These are phyloP conservation scores for Saururus chinensis DNA, from an alignment of 164 flowering plant species.

Conservation along the genomic window DNA sequence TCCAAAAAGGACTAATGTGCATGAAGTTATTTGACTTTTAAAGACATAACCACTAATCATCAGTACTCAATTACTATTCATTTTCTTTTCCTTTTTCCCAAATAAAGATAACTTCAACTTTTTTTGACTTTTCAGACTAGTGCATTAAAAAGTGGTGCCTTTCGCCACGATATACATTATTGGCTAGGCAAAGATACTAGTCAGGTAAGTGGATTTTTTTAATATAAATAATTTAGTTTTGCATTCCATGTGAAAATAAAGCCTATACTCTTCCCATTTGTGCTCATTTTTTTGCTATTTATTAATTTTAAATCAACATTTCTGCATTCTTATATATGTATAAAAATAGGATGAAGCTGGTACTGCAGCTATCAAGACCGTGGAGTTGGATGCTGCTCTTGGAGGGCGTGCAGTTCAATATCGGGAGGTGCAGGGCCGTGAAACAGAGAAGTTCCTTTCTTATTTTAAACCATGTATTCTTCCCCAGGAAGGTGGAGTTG, in stretches of 20 bases:
- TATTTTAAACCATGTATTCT: slow-evolving; percentile 97
- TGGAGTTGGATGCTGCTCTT: slow-evolving; percentile 96
- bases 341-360: slow-evolving; percentile 90
- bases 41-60: too few relatives aligned
- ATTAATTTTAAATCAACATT: background rate
- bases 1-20: too few relatives aligned
- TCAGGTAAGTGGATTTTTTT: slow-evolving; percentile 41
- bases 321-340: background rate
- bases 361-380: slow-evolving; percentile 86
- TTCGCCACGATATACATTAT: slow-evolving; percentile 92
- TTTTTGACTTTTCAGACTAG: slow-evolving; percentile 54
- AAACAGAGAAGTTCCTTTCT: slow-evolving; percentile 90
- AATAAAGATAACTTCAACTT: background rate
- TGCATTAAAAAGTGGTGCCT: slow-evolving; percentile 75
- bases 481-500: slow-evolving; percentile 88
- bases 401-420: slow-evolving; percentile 99
- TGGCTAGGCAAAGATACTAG: slow-evolving; percentile 97
- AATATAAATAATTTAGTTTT: background rate
- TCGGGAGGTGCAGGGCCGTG: slow-evolving; percentile 98
- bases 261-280: background rate
- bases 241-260: background rate
- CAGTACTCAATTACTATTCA: too few relatives aligned
- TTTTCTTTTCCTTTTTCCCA: too few relatives aligned
- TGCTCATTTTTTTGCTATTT: background rate
- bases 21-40: too few relatives aligned